phyloP scores from a whole-genome alignment of 495 filamentous ascomycete species.

The Acidomyces sp. region DNA sequence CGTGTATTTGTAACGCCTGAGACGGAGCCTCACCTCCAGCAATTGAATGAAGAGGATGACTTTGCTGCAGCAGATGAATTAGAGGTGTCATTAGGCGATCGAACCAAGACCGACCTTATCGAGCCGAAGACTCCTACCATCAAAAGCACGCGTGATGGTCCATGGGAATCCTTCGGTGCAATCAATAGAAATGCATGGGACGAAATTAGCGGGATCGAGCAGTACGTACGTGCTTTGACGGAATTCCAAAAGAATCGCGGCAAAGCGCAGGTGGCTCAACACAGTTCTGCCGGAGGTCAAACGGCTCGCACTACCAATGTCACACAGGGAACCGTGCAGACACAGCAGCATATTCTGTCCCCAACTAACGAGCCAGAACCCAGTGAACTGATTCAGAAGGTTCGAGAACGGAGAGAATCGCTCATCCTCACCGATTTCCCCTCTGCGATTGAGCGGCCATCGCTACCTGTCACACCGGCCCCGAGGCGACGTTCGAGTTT shows the following conservation, averaged over 20 bases:
- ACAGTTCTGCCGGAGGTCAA: conserved; percentile 1
- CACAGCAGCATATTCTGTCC: conserved; percentile 13
- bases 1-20: conserved; percentile 48
- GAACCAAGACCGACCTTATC: not conserved
- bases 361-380: conserved; percentile 20
- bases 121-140: conserved; percentile 8
- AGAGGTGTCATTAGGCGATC: not conserved
- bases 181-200: conserved; percentile 69
- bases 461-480: conserved; percentile 80
- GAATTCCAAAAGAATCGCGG: conserved; percentile 37
- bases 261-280: conserved; percentile 42
- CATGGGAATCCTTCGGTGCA: conserved; percentile 51
- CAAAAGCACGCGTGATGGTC: conserved; percentile 24
- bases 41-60: conserved; percentile 10
- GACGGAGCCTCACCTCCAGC: conserved; percentile 2
- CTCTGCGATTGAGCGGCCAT: conserved; percentile 66
- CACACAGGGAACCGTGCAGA: not conserved
- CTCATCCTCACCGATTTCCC: conserved; percentile 76
- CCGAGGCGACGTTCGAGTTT: conserved; percentile 48
- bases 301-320: conserved; percentile 2
- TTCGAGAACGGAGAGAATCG: conserved; percentile 34
- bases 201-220: conserved; percentile 65
- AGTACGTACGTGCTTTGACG: conserved; percentile 55
- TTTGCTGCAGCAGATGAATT: conserved; percentile 10
- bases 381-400: conserved; percentile 1